A percentile compares a stretch with the other conserved stretches of the same genome.
Conservation (phyloP, 352 stramenopile species). For the Phytophthora agathidicida region DNA sequence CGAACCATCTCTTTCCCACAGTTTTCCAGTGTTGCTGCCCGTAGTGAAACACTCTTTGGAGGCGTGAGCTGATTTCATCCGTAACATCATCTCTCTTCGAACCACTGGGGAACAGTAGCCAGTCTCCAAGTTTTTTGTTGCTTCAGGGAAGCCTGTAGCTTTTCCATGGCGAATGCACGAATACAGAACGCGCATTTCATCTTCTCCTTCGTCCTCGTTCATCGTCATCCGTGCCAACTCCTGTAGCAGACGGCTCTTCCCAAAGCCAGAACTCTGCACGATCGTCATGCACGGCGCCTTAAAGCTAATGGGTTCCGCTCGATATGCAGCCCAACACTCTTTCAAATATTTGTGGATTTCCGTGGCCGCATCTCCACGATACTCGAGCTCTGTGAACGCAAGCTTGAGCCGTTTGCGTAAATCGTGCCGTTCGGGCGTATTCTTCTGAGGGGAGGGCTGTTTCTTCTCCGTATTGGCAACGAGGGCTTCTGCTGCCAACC, state of each 20-base stretch:
- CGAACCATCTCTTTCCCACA: background rate
- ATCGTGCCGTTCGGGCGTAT: too few species aligned
- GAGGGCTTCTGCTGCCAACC: too few species aligned
- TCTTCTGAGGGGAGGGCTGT: too few species aligned
- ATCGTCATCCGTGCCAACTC: constrained; percentile 15
- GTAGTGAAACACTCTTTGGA: too few species aligned
- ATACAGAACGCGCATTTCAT: constrained; percentile 22
- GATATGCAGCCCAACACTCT: constrained; percentile 8
- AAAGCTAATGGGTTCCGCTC: background rate
- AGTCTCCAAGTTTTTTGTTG: background rate
- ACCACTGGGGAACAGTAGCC: background rate
- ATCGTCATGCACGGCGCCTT: constrained; percentile 12
- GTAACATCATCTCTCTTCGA: constrained; percentile 4
- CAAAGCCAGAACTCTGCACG: constrained; percentile 18
- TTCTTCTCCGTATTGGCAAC: too few species aligned
- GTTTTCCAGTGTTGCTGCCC: too few species aligned
- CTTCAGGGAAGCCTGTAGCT: constrained; percentile 11
- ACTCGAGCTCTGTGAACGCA: constrained; percentile 10
- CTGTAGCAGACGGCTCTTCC: constrained; percentile 13
- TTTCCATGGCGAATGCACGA: constrained; percentile 3
- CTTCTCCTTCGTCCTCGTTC: background rate
- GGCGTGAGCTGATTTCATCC: too few species aligned
- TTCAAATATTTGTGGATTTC: constrained; percentile 11
- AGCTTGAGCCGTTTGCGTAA: background rate
- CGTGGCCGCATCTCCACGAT: constrained; percentile 2